Base-by-base conservation (phyloP, 176 grass and related monocot genomes). In the Oryza officinalis region DNA sequence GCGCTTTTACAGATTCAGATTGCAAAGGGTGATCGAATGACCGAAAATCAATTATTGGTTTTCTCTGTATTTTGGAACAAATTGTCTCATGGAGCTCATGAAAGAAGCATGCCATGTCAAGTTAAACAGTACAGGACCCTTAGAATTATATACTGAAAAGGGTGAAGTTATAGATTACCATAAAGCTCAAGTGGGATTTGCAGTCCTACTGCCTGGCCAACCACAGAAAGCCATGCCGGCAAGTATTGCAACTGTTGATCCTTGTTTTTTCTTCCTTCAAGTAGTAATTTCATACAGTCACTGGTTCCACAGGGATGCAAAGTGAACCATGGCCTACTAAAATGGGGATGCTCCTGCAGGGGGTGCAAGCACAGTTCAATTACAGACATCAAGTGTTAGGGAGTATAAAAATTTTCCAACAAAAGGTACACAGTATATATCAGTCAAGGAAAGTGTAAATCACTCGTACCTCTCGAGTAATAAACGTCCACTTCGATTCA, bases 231-330 rank as follows among this genome's bases (percentile, higher is more conserved):
- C 97, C 93, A 99, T 31, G 89, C 91, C 3, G 93, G 38, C 65
- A 99, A 84, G 76, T 96, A 99, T n/a, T 84, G 86, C 81, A 83
- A 31, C 4, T 27, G 40, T 32, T 67, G 52, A 72, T 70, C 70
- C 28, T 78, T 63, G 37, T 78, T 38, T 3, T n/a, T 35, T 33
- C 15, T 33, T 83, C 50, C 54, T 79, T 73, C 52, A 61, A 96
- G 85, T 71, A 99, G 86, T 75, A 91, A 52, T 81, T 92, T 94
- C 93, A 99, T 94, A 89, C 89, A 99, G 6, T 96, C 91, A 60
- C 89, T 85, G 26, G 87, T 99, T 83, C 89, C 96, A 76, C 96
- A 99, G 20, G 96, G 96, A 76, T 99, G 96, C 76, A 99, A 77
- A 54, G 88, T 94, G 81, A 90, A 91, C 93, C 96, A 99, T 65